These are phyloP conservation scores for Cladosporium velox DNA, from an alignment of 2,329 filamentous ascomycete species.

Conservation along the genomic window DNA sequence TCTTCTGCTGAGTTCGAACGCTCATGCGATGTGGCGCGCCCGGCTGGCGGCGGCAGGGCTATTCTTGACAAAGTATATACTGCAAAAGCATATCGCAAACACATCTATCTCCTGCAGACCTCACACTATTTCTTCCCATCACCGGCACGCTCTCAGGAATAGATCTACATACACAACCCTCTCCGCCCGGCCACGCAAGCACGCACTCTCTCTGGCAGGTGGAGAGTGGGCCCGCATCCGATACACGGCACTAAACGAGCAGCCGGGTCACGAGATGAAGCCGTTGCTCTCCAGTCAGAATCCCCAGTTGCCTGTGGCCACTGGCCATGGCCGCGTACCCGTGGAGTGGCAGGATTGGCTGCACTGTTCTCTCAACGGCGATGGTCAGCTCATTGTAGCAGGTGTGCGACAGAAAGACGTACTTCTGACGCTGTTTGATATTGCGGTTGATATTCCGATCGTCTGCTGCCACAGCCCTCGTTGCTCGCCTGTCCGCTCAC, in stretches of 20 bases:
- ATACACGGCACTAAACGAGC: constrained; percentile 13
- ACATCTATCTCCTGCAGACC: not conserved
- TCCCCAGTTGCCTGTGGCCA: constrained; percentile 10
- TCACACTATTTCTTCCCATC: not conserved
- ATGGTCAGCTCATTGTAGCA: not conserved
- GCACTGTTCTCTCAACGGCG: constrained; percentile 1
- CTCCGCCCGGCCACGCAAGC: constrained; percentile 12
- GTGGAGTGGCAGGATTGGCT: constrained; percentile 7
- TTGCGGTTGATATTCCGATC: constrained; percentile 10
- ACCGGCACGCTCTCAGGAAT: not conserved
- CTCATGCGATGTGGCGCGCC: not conserved
- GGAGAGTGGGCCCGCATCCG: constrained; percentile 3
- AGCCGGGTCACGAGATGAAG: constrained; percentile 20
- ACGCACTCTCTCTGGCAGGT: constrained; percentile 1
- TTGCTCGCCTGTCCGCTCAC: not conserved
- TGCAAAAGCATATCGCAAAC: not conserved
- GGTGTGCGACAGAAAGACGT: constrained; percentile 4
- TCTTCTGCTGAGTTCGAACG: not conserved
- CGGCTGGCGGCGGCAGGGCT: not conserved
- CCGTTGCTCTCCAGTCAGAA: constrained; percentile 10
- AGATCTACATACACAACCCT: not conserved
- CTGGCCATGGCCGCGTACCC: constrained; percentile 8
- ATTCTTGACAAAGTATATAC: not conserved
- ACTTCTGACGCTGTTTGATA: constrained; percentile 3
- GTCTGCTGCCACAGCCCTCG: constrained; percentile 3